These are phyloP conservation scores for Phytophthora pistaciae DNA, from an alignment of 352 stramenopile genomes.

Conservation along the genomic window DNA sequence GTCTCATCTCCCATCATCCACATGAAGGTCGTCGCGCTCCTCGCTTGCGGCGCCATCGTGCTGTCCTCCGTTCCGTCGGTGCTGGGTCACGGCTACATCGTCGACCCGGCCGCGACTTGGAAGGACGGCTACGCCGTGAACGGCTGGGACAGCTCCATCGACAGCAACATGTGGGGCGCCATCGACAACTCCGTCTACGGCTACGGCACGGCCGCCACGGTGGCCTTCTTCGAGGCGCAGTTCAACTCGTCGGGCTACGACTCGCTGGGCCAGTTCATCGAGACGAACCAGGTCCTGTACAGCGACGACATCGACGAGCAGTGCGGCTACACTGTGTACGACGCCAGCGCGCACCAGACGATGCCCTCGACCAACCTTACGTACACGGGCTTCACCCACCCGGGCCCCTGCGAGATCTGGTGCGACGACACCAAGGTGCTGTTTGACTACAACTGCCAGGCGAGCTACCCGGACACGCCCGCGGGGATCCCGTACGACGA, in stretches of 20 bases:
- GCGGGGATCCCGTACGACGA: conserved; percentile 51
- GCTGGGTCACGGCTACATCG: conserved; percentile 46
- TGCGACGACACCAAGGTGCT: conserved; percentile 58
- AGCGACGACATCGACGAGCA: conserved; percentile 45
- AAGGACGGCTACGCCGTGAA: conserved; percentile 54
- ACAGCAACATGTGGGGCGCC: conserved; percentile 47
- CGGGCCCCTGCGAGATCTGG: conserved; percentile 64
- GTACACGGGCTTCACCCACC: conserved; percentile 61
- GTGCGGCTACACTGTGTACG: conserved; percentile 53
- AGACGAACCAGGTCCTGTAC: conserved; percentile 52
- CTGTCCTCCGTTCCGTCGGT: conserved; percentile 18
- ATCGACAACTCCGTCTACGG: conserved; percentile 52
- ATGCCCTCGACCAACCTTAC: conserved; percentile 47
- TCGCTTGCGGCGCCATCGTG: conserved; percentile 11
- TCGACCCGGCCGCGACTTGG: conserved; percentile 45
- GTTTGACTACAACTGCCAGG: conserved; percentile 56
- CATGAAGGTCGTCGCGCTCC: conserved; percentile 33
- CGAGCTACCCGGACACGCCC: conserved; percentile 43
- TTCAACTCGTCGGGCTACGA: conserved; percentile 54
- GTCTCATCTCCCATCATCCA: conserved; percentile 12
- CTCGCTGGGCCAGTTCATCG: conserved; percentile 53
- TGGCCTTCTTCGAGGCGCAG: conserved; percentile 49
- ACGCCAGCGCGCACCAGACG: conserved; percentile 30
- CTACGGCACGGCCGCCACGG: conserved; percentile 43
- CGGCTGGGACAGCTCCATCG: conserved; percentile 53